Conservation (phyloP, 306 rosid species). For the Rosa persica region DNA sequence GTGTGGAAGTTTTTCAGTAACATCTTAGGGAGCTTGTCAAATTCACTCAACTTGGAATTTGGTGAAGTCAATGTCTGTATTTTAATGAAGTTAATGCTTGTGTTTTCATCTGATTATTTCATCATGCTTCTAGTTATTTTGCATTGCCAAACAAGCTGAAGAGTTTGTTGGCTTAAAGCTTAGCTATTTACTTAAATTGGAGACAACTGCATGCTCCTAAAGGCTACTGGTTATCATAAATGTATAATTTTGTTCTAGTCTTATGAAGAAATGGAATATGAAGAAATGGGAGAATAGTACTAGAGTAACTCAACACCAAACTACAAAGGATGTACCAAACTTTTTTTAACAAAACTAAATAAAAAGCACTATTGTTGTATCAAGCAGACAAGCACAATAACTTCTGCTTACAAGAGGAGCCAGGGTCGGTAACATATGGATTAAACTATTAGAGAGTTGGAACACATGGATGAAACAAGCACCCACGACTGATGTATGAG, state of each 20-base stretch:
- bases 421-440: too few relatives aligned
- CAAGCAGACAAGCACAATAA: background rate
- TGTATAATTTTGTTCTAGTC: background rate
- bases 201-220: background rate
- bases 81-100: background rate
- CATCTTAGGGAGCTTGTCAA: slow-evolving; percentile 31
- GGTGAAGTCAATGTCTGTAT: slow-evolving; percentile 5
- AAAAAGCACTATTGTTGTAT: background rate
- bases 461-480: background rate
- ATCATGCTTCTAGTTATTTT: background rate
- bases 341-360: background rate
- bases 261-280: background rate
- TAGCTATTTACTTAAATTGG: background rate
- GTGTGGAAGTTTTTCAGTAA: slow-evolving; percentile 29
- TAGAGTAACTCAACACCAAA: background rate
- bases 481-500: background rate
- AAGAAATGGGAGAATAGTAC: background rate
- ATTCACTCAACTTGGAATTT: slow-evolving; percentile 20
- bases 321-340: background rate
- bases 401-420: background rate
- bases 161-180: background rate
- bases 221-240: background rate
- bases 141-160: background rate
- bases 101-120: background rate
- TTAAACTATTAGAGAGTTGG: too few relatives aligned